Evolutionary conservation across 139 green algal species (phyloP).

Genomic region (Deuterostichococcus epilithicus): DNA sequence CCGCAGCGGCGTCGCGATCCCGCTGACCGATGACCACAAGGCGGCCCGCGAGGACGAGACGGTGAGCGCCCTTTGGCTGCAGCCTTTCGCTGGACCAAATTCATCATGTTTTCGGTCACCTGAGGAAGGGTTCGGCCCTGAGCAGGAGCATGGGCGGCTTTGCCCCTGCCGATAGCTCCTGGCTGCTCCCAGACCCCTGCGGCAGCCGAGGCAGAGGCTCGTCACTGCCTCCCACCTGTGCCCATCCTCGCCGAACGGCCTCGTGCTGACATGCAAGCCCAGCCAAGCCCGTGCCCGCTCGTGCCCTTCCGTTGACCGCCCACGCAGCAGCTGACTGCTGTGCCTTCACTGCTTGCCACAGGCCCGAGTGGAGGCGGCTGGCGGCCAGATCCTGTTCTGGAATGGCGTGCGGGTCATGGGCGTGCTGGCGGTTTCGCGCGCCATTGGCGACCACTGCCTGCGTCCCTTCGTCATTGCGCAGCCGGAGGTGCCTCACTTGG

Average conservation of each 20-base stretch:
- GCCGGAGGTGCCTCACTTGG: conserved; percentile 55
- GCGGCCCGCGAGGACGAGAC: conserved; percentile 70
- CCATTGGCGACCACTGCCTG: conserved; percentile 66
- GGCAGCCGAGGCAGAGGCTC: too few species aligned
- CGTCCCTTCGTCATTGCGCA: conserved; percentile 60
- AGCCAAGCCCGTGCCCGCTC: too few species aligned
- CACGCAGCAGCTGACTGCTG: not conserved
- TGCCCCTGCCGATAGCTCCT: too few species aligned
- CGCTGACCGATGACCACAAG: conserved; percentile 73
- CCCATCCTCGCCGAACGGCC: too few species aligned
- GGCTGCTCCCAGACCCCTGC: too few species aligned
- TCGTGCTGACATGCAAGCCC: too few species aligned
- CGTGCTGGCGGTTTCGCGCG: conserved; percentile 66
- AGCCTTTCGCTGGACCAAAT: not conserved
- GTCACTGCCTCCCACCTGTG: too few species aligned
- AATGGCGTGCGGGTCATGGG: conserved; percentile 75
- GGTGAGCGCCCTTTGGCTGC: conserved; percentile 6
- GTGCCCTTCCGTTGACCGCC: too few species aligned
- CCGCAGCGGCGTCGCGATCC: conserved; percentile 41
- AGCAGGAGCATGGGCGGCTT: too few species aligned
- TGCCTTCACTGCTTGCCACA: conserved; percentile 1
- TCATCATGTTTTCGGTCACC: not conserved
- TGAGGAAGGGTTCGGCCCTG: not conserved
- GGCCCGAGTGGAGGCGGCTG: conserved; percentile 61
- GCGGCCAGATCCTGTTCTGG: conserved; percentile 72